Percentiles rank a stretch among this genome's conserved stretches.
Evolutionary conservation across 495 filamentous ascomycete genomes (phyloP).

Genomic region (Aspergillus mulundensis): DNA sequence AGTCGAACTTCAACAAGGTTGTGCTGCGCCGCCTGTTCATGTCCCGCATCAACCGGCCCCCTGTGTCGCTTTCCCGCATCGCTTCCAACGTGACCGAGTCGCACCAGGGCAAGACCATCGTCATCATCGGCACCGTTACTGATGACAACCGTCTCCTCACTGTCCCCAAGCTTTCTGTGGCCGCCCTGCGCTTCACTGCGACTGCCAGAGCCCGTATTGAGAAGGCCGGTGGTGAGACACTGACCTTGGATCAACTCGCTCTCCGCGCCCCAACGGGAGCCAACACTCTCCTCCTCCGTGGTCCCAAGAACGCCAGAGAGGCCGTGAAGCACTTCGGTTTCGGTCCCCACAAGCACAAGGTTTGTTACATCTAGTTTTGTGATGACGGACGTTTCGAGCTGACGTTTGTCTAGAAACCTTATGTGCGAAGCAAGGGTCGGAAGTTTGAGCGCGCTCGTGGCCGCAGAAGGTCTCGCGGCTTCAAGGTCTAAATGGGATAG

Average conservation of each 20-base stretch:
- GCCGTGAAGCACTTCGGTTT: slow-evolving; percentile 98
- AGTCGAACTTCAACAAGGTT: slow-evolving; percentile 94
- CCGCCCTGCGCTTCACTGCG: slow-evolving; percentile 91
- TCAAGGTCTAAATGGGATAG: slow-evolving; percentile 79
- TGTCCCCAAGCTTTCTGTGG: slow-evolving; percentile 86
- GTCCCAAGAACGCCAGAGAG: slow-evolving; percentile 95
- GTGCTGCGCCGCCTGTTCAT: slow-evolving; percentile 95
- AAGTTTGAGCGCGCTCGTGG: slow-evolving; percentile 99
- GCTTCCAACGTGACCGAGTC: slow-evolving; percentile 59
- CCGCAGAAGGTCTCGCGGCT: slow-evolving; percentile 90
- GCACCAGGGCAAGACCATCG: slow-evolving; percentile 83
- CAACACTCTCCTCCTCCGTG: slow-evolving; percentile 92
- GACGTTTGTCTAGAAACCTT: slow-evolving; percentile 69
- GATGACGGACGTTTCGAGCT: slow-evolving; percentile 7
- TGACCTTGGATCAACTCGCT: slow-evolving; percentile 95
- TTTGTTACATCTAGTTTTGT: slow-evolving; percentile 26
- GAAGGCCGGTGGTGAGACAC: slow-evolving; percentile 86
- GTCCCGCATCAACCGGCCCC: slow-evolving; percentile 95
- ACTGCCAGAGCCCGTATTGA: slow-evolving; percentile 89
- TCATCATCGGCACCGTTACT: slow-evolving; percentile 88
- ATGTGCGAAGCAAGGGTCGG: slow-evolving; percentile 95
- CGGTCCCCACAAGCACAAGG: slow-evolving; percentile 95
- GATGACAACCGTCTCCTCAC: slow-evolving; percentile 90
- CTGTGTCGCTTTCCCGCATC: slow-evolving; percentile 88
- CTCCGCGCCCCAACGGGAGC: slow-evolving; percentile 86